Base-by-base conservation (phyloP, 2,329 filamentous ascomycete species). In the Penicillium sp. region DNA sequence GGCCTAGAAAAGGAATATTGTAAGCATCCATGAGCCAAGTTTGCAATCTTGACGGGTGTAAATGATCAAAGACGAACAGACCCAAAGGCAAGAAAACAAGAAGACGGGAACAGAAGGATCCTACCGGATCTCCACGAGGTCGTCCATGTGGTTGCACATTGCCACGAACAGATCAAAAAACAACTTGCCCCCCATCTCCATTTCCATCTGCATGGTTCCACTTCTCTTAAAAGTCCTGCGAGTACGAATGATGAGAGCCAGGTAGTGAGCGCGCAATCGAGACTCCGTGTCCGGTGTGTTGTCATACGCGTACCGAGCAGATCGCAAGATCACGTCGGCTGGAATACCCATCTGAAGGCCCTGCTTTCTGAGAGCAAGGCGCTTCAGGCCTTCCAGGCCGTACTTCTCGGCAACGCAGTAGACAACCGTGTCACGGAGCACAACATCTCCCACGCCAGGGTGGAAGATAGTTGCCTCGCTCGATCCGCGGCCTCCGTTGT, bases 131-230 rank as follows among this genome's bases (percentile, higher is more conserved):
- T 95, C 92, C 81, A 92, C 90, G 81, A 97, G 88, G 81, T 97
- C 93, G 86, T 97, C 93, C 76, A 97, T 90, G 84, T 97, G 93
- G 83, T 97, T 97, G 85, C 92, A 96, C 90, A 97, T 91, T 74
- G 93, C 93, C 77, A 97, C 93, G 80, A 97, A 98, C 80, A 98
- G 85, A 85, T 97, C 93, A 83, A 98, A 98, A 86, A 95, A 97
- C 82, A 97, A 86, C 85, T 93, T 93, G 82, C 88, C 93, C 79
- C 93, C 93, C 80, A 88, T 88, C 84, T 97, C 92, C 93, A 98
- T 97, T 84, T 97, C 93, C 83, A 91, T 90, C 86, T 97, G 93
- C 93, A 97, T 96, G 80, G 93, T 97, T 81, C 93, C 93, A 84
- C 93, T 97, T 82, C 91, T 89, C 89, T 97, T 97, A 81, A 98